phyloP scores from a whole-genome alignment of 129 eudicot genomes.

The Chrysanthemum lavandulifolium region DNA sequence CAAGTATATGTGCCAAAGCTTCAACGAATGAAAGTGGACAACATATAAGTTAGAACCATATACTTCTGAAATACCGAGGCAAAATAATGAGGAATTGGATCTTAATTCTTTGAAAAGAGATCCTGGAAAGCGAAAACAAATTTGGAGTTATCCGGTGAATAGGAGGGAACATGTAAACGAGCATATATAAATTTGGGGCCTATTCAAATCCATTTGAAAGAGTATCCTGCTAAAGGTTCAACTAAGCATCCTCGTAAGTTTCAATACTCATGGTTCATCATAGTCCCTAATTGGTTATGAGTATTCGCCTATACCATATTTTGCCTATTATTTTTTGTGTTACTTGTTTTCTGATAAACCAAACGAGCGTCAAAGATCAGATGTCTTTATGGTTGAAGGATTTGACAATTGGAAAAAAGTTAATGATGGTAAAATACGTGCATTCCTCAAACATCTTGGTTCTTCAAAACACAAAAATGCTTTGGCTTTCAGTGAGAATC shows the following conservation, averaged over 20 bases:
- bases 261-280: neutral
- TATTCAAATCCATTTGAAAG: neutral
- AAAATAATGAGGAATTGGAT: neutral
- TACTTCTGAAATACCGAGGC: neutral
- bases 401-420: neutral
- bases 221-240: neutral
- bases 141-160: neutral
- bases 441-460: slow-evolving; percentile 1
- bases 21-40: no score
- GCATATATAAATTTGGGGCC: neutral
- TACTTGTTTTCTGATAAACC: neutral
- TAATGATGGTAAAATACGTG: neutral
- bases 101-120: neutral
- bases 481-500: neutral
- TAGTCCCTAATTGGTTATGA: neutral
- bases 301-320: neutral
- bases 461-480: neutral
- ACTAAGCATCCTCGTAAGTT: neutral
- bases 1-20: no score
- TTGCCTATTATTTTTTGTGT: neutral
- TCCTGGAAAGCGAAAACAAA: neutral
- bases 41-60: neutral
- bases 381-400: neutral
- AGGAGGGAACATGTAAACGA: neutral
- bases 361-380: neutral